Evolutionary conservation across 1,284 basidiomycete genomes (phyloP).

Genomic region (Rhodotorula sp.): DNA sequence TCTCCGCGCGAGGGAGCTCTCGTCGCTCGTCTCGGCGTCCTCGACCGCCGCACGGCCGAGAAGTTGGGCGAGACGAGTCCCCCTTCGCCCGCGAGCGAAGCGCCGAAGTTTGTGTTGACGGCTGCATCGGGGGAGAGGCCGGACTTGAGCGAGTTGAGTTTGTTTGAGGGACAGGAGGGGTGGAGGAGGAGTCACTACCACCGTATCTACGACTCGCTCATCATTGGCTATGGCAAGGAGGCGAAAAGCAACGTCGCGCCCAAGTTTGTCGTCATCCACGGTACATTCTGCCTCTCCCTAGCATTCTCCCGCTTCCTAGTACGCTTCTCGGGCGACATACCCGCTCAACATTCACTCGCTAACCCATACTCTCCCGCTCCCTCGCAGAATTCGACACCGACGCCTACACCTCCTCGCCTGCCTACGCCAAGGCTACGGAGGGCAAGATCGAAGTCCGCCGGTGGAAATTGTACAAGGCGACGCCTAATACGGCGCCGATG

Average conservation of each 20-base stretch:
- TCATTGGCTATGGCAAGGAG: constrained; percentile 27
- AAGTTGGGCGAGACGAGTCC: constrained; percentile 42
- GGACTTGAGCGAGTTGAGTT: constrained; percentile 6
- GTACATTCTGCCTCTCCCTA: constrained; percentile 2
- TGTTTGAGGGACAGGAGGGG: constrained; percentile 14
- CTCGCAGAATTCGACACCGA: constrained; percentile 36
- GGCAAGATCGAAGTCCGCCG: constrained; percentile 30
- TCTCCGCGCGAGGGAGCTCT: constrained; percentile 48
- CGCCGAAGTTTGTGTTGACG: constrained; percentile 28
- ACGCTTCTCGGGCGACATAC: not conserved
- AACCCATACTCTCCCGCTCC: not conserved
- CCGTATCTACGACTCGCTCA: constrained; percentile 35
- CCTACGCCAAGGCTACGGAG: constrained; percentile 20
- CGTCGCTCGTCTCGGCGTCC: constrained; percentile 45
- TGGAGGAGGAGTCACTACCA: constrained; percentile 37
- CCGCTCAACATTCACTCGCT: not conserved
- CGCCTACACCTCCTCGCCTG: constrained; percentile 23
- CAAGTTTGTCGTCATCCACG: constrained; percentile 33
- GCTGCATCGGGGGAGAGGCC: constrained; percentile 12
- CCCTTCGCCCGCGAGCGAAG: constrained; percentile 13
- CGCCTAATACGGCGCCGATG: constrained; percentile 33
- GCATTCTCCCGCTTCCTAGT: not conserved
- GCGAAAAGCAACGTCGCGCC: constrained; percentile 30
- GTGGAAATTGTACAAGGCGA: constrained; percentile 39
- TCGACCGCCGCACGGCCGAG: constrained; percentile 49